Conservation (phyloP, 2,329 filamentous ascomycete genomes). For the Diaporthe destruens region DNA sequence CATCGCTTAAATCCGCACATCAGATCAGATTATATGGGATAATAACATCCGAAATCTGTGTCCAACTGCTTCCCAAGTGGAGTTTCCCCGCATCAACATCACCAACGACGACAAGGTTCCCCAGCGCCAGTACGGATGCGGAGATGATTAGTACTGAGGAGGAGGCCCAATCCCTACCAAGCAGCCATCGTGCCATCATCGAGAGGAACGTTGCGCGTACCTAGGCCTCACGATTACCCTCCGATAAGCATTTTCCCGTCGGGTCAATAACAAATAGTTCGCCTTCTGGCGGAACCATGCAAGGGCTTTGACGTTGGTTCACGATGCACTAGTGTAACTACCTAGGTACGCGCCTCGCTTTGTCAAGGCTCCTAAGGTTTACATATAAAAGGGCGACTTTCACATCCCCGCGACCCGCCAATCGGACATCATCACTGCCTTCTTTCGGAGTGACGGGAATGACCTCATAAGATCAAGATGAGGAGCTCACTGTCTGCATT, state of each 20-base stretch:
- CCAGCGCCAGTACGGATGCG: conserved; percentile 23
- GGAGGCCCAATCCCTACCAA: conserved; percentile 12
- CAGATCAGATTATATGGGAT: conserved; percentile 10
- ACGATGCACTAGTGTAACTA: not conserved
- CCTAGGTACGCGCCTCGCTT: not conserved
- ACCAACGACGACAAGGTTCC: not conserved
- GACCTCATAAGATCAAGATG: not conserved
- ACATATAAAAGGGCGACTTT: not conserved
- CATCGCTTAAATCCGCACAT: not conserved
- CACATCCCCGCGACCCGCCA: not conserved
- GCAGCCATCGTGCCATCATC: not conserved
- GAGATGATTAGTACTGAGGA: conserved; percentile 31
- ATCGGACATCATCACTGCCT: not conserved
- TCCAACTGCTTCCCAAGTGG: conserved; percentile 1
- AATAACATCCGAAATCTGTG: conserved; percentile 8
- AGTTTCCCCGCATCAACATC: conserved; percentile 25
- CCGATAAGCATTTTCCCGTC: conserved; percentile 22
- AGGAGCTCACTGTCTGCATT: not conserved
- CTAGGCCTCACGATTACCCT: not conserved
- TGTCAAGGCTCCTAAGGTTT: no score
- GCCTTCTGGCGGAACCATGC: not conserved
- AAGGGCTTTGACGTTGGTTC: not conserved
- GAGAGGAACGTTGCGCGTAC: conserved; percentile 20
- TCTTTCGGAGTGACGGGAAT: not conserved
- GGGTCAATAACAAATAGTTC: not conserved